A percentile compares a stretch with the other conserved stretches of the same genome.
These are phyloP conservation scores for Suillus decipiens DNA, from an alignment of 768 basidiomycete genomes.

Conservation along the genomic window DNA sequence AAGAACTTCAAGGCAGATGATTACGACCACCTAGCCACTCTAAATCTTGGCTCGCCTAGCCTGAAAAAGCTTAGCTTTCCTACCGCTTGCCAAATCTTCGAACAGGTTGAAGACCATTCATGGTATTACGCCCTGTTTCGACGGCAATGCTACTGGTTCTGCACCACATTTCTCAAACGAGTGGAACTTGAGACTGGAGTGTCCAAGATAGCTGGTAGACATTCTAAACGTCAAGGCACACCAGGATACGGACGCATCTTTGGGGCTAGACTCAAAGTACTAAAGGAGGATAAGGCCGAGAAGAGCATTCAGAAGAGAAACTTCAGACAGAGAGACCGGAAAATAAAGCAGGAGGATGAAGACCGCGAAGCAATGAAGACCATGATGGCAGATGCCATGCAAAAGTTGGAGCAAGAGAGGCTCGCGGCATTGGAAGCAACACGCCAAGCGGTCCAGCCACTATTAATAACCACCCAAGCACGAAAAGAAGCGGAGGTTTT, in stretches of 20 bases:
- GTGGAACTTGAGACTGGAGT: neutral
- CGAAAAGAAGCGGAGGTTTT: neutral
- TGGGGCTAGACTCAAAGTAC: neutral
- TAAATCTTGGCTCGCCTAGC: neutral
- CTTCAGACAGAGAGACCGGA: neutral
- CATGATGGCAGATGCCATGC: neutral
- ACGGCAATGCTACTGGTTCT: constrained; percentile 14
- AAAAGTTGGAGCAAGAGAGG: constrained; percentile 6
- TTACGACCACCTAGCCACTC: constrained; percentile 10
- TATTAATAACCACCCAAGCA: constrained; percentile 3
- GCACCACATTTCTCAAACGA: constrained; percentile 5
- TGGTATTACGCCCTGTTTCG: constrained; percentile 9
- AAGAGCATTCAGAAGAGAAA: neutral
- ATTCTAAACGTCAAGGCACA: constrained; percentile 2
- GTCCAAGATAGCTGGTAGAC: neutral
- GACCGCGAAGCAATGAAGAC: neutral
- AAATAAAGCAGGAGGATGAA: constrained; percentile 1
- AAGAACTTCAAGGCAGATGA: neutral
- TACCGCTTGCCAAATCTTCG: constrained; percentile 4
- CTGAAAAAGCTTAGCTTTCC: constrained; percentile 7
- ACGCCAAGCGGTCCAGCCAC: neutral
- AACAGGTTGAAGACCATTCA: constrained; percentile 1
- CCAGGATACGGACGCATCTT: neutral
- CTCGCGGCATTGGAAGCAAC: neutral
- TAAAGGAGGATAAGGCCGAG: neutral